These are phyloP conservation scores for Paraglomus brasilianum DNA, from an alignment of 192 early-diverging fungal genomes.

Conservation along the genomic window DNA sequence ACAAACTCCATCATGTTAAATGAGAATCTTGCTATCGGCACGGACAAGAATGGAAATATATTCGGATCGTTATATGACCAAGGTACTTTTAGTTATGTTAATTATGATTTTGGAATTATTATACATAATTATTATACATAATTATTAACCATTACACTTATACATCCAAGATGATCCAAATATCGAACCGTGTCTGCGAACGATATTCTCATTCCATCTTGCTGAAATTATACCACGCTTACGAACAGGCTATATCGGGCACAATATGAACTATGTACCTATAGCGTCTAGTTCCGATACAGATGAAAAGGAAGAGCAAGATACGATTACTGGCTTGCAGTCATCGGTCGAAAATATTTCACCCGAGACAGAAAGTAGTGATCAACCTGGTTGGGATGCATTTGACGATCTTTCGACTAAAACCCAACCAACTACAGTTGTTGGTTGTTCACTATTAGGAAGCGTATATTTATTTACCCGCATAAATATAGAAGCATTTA, in stretches of 20 bases:
- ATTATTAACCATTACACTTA: not conserved
- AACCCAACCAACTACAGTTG: not conserved
- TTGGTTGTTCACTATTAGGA: conserved; percentile 15
- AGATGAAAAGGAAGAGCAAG: no score
- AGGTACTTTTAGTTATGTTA: not conserved
- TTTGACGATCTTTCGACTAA: not conserved
- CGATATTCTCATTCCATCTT: conserved; percentile 16
- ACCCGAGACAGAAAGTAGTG: not conserved
- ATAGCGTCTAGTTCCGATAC: no score
- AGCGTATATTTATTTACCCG: conserved; percentile 11
- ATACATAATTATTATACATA: not conserved
- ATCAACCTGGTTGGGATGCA: conserved; percentile 6
- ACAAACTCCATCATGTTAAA: conserved; percentile 19
- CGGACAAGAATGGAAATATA: conserved; percentile 16
- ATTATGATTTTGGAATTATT: not conserved
- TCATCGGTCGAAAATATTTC: not conserved
- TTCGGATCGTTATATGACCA: conserved; percentile 15
- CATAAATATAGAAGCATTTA: conserved; percentile 6
- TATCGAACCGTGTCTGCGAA: conserved; percentile 6
- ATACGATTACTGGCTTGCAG: not conserved
- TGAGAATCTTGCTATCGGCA: conserved; percentile 9
- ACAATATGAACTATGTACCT: not conserved
- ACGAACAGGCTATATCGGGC: conserved; percentile 11
- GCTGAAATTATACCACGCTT: conserved; percentile 15
- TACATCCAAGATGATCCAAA: not conserved